phyloP scores from a whole-genome alignment of 805 yeast genomes.

The Sugiyamaella valdiviana region DNA sequence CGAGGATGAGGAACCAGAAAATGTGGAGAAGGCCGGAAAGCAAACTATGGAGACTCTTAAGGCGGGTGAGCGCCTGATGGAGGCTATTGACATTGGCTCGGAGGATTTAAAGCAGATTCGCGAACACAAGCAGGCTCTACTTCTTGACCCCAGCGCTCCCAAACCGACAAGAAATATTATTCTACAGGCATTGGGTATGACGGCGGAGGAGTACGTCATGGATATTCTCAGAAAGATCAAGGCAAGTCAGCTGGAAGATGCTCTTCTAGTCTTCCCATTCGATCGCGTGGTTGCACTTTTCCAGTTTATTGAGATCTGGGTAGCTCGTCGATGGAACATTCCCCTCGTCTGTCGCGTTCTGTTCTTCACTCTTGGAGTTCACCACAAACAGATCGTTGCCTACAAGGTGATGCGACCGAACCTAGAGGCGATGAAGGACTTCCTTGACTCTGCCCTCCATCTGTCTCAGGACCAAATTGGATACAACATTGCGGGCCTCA shows the following conservation, averaged over 20 bases:
- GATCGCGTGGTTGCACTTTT: slow-evolving; percentile 70
- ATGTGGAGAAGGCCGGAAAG: slow-evolving; percentile 54
- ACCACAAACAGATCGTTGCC: slow-evolving; percentile 69
- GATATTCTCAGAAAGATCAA: slow-evolving; percentile 63
- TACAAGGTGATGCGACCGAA: slow-evolving; percentile 48
- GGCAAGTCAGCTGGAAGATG: slow-evolving; percentile 87
- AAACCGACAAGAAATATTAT: slow-evolving; percentile 65
- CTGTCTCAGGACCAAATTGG: slow-evolving; percentile 60
- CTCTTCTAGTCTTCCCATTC: slow-evolving; percentile 83
- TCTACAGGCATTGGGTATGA: slow-evolving; percentile 61
- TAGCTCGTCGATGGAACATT: slow-evolving; percentile 44
- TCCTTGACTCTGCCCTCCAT: slow-evolving; percentile 52
- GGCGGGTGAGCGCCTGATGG: slow-evolving; percentile 89
- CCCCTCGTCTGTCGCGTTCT: slow-evolving; percentile 67
- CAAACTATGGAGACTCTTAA: slow-evolving; percentile 89
- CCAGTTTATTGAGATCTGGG: slow-evolving; percentile 70
- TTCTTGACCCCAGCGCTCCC: slow-evolving; percentile 40
- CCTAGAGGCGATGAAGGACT: slow-evolving; percentile 54
- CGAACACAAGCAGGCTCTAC: slow-evolving; percentile 42
- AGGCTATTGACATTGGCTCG: slow-evolving; percentile 78
- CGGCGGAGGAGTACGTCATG: slow-evolving; percentile 75
- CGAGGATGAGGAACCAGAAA: slow-evolving; percentile 44
- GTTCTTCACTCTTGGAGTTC: slow-evolving; percentile 64
- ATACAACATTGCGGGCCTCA: slow-evolving; percentile 76
- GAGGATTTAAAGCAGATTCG: slow-evolving; percentile 57